Conservation (phyloP, 108 stramenopile genomes). For the Pseudonitzschia multiseries region DNA sequence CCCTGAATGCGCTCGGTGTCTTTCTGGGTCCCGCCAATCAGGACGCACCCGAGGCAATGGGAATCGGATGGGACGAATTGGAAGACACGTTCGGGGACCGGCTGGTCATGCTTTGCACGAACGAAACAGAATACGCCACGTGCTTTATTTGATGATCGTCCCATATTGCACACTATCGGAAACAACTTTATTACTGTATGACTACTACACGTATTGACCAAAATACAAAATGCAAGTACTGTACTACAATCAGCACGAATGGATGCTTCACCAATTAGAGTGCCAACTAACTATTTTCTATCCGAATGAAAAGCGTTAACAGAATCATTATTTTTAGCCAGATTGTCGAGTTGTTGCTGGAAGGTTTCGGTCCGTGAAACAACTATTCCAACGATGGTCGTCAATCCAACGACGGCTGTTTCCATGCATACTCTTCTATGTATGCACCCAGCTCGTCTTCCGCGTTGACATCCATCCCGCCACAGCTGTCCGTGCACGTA, state of each 20-base stretch:
- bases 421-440: constrained; percentile 81
- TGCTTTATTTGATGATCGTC: constrained; percentile 47
- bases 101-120: constrained; percentile 53
- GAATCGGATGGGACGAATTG: constrained; percentile 41
- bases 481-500: constrained; percentile 83
- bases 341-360: too few relatives aligned
- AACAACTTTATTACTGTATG: too few relatives aligned
- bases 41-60: constrained; percentile 47
- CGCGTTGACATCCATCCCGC: constrained; percentile 33
- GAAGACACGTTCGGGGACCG: constrained; percentile 71
- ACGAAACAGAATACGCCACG: constrained; percentile 52
- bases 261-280: too few relatives aligned
- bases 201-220: too few relatives aligned
- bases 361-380: neutral
- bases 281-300: neutral
- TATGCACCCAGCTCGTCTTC: constrained; percentile 55
- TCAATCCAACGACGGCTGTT: constrained; percentile 72
- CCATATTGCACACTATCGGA: too few relatives aligned
- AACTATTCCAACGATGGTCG: neutral
- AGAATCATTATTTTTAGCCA: too few relatives aligned
- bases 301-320: neutral
- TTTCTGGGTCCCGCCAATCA: constrained; percentile 39
- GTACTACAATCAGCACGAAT: neutral
- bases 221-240: too few relatives aligned
- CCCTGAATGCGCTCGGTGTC: constrained; percentile 59